phyloP scores from a whole-genome alignment of 2,329 filamentous ascomycete species.

The Cercospora sp. region DNA sequence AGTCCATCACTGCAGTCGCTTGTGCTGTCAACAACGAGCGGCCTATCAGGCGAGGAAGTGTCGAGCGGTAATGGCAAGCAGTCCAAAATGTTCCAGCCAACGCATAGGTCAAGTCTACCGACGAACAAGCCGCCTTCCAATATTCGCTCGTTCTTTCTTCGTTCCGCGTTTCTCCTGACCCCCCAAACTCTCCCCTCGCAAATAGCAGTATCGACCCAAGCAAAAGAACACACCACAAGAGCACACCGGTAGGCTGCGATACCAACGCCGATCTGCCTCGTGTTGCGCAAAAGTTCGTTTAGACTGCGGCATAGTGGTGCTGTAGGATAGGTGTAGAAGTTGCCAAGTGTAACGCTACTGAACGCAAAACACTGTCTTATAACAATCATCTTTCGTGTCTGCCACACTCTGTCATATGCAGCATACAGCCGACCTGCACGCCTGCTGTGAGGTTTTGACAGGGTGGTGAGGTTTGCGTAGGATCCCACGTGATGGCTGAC shows the following conservation, averaged over 20 bases:
- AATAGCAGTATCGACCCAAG: conserved; percentile 16
- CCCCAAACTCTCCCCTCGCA: not conserved
- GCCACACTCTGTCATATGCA: conserved; percentile 6
- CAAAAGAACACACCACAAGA: conserved; percentile 18
- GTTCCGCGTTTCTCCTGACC: conserved; percentile 3
- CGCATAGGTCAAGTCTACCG: not conserved
- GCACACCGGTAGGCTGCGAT: conserved; percentile 2
- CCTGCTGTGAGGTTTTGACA: not conserved
- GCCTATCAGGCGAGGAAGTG: not conserved
- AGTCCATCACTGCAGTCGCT: not conserved
- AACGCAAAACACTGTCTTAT: not conserved
- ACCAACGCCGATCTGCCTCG: conserved; percentile 2
- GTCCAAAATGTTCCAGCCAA: not conserved
- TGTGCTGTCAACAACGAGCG: not conserved
- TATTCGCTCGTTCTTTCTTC: conserved; percentile 12
- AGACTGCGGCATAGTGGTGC: conserved; percentile 2
- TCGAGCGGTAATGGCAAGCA: not conserved
- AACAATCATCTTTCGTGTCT: not conserved
- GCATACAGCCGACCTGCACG: conserved; percentile 8
- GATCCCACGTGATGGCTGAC: not conserved
- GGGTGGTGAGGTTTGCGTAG: not conserved
- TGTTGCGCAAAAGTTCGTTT: conserved; percentile 10
- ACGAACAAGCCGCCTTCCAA: conserved; percentile 5
- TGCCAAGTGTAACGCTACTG: not conserved
- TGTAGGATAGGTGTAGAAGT: not conserved